Evolutionary conservation across 2,329 filamentous ascomycete species (phyloP), one percentile per base, ranked within the genome.

Genomic region (Orbilia brochopaga): DNA sequence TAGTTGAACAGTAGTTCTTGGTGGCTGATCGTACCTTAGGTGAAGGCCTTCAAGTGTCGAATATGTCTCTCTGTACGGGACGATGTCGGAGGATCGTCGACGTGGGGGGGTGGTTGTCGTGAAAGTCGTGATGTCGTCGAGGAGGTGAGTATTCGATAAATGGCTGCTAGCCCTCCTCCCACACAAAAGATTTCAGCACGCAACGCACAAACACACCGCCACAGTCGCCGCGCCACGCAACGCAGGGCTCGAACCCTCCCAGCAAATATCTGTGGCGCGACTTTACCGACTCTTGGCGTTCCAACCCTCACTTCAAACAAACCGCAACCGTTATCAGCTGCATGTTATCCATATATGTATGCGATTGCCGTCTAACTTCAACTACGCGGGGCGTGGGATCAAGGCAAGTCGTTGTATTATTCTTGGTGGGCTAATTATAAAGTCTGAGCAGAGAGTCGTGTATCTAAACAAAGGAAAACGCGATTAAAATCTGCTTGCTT

Each of bases 101-200:
- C 52, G 21, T 2, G 11, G 61, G 44, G 44, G 67, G 51, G 52
- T 59, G 55, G 24, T 52, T 37, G 55, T 37, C 54, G 60, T 60
- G 56, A 59, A 72, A 54, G 55, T 72, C 67, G 67, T 72, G 55
- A 72, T 55, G 67, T 64, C 67, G 66, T 72, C 60, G 67, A 60
- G 56, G 65, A 6, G 60, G 51, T 65, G 55, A 58, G 52, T 32
- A 30, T 61, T 46, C 56, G 30, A 44, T 30, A 21, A 61, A 55
- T 48, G 52, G 46, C 56, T n/a, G 65, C 54, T 57, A 53, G 51
- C 44, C 53, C 48, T 51, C 51, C 24, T 56, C 67, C 54, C 67
- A 64, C 54, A 64, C 40, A 55, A 67, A 67, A 56, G 27, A 40
- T 37, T 52, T 21, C 21, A 40, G 11, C 59, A 58, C 42, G 51